Evolutionary conservation across 2,329 filamentous ascomycete species (phyloP).

Genomic region (Xylaria sp.): DNA sequence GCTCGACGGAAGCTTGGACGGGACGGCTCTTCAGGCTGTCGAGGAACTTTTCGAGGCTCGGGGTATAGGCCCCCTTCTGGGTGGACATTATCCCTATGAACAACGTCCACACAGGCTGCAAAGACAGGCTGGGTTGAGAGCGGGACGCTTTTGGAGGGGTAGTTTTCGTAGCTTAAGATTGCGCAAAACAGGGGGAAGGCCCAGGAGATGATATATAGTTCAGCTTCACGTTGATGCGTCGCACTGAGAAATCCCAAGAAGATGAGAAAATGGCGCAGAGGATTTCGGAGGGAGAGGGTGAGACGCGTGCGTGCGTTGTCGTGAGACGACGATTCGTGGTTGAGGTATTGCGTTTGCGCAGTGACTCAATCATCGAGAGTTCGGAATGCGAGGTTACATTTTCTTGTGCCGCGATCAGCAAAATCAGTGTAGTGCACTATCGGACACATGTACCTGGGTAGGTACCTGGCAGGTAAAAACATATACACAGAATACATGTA

Average conservation of each 20-base stretch:
- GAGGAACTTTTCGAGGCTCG: slow-evolving; percentile 80
- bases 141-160: slow-evolving; percentile 9
- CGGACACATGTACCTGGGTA: too few species aligned
- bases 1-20: slow-evolving; percentile 85
- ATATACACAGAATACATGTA: too few species aligned
- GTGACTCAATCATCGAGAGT: slow-evolving; percentile 24
- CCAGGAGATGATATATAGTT: background rate
- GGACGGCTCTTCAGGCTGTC: slow-evolving; percentile 79
- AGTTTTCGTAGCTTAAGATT: slow-evolving; percentile 14
- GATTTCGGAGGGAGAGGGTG: background rate
- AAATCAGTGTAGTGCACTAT: background rate
- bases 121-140: slow-evolving; percentile 1
- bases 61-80: slow-evolving; percentile 68
- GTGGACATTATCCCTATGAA: slow-evolving; percentile 62
- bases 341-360: background rate
- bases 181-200: background rate
- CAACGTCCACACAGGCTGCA: background rate
- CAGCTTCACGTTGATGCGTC: slow-evolving; percentile 18
- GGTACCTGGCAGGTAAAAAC: too few species aligned
- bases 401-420: slow-evolving; percentile 8
- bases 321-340: slow-evolving; percentile 6
- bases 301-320: background rate
- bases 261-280: background rate
- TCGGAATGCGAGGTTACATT: background rate
- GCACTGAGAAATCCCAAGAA: background rate